These are phyloP conservation scores for Fusarium penzigii DNA, from an alignment of 2,329 filamentous ascomycete species.

Conservation along the genomic window DNA sequence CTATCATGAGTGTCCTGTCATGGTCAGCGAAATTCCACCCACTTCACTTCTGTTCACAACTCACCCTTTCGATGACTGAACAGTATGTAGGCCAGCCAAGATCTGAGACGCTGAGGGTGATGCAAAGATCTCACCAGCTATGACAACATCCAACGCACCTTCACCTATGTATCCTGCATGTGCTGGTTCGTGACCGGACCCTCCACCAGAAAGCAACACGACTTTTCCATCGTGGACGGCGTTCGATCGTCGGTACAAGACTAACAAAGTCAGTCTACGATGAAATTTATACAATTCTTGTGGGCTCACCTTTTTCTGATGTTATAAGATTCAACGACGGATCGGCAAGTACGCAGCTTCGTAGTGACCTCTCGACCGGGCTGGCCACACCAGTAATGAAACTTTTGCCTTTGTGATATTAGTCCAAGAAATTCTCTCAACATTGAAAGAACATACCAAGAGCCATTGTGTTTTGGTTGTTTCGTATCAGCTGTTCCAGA, in stretches of 20 bases:
- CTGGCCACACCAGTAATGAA: conserved; percentile 23
- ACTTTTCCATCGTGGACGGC: conserved; percentile 17
- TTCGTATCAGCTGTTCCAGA: background rate
- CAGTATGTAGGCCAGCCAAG: conserved; percentile 18
- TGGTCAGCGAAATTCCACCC: conserved; percentile 1
- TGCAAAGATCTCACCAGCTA: conserved; percentile 28
- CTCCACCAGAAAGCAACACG: conserved; percentile 23
- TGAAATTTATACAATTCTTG: fast-evolving
- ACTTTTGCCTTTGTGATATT: conserved; percentile 18
- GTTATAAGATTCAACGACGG: conserved; percentile 22
- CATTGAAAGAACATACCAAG: conserved; percentile 13
- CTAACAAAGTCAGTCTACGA: conserved; percentile 6
- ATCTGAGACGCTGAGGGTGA: conserved; percentile 28
- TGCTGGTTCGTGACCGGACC: conserved; percentile 27
- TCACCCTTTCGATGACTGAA: conserved; percentile 23
- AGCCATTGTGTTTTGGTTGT: conserved; percentile 16
- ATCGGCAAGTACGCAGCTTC: conserved; percentile 26
- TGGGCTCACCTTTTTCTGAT: conserved; percentile 19
- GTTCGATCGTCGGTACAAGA: conserved; percentile 20
- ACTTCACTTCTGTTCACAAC: background rate
- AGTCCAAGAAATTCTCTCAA: background rate
- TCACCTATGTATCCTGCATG: conserved; percentile 27
- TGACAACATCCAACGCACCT: conserved; percentile 22
- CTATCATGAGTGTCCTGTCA: conserved; percentile 23
- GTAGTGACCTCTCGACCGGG: conserved; percentile 20